These are phyloP conservation scores for Rutstroemia sydowiana DNA, from an alignment of 2,329 filamentous ascomycete species.

Conservation along the genomic window DNA sequence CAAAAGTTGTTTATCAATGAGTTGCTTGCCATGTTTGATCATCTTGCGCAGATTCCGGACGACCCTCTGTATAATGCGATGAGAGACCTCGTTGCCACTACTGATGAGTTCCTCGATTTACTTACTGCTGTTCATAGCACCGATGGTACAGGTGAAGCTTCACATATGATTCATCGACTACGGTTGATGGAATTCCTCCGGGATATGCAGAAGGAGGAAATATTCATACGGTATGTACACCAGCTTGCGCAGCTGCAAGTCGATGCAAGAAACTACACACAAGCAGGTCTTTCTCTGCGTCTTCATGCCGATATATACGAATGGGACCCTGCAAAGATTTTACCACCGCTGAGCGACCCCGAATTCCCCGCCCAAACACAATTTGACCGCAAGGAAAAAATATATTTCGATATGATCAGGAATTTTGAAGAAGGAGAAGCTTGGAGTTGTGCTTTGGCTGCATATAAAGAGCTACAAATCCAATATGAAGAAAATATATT, in stretches of 20 bases:
- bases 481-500: conserved; percentile 88
- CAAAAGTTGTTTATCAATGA: conserved; percentile 91
- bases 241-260: conserved; percentile 76
- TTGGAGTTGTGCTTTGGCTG: conserved; percentile 80
- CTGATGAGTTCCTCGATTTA: conserved; percentile 86
- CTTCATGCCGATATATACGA: conserved; percentile 89
- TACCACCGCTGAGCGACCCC: conserved; percentile 63
- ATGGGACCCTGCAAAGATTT: conserved; percentile 68
- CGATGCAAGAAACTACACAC: conserved; percentile 69
- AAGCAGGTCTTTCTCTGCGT: conserved; percentile 81
- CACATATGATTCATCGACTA: conserved; percentile 79
- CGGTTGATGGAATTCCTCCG: conserved; percentile 93
- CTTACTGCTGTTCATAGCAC: conserved; percentile 82
- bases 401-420: conserved; percentile 94
- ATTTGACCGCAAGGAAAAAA: conserved; percentile 85
- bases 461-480: conserved; percentile 83
- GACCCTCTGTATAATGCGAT: conserved; percentile 72
- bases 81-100: conserved; percentile 70
- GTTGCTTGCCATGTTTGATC: conserved; percentile 71
- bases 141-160: conserved; percentile 65
- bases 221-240: conserved; percentile 93
- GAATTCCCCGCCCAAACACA: conserved; percentile 74
- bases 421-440: conserved; percentile 91
- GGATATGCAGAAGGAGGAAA: conserved; percentile 95
- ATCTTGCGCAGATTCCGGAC: conserved; percentile 56